Conservation (phyloP, 306 rosid species). For the Cyclanthera cordifolia region DNA sequence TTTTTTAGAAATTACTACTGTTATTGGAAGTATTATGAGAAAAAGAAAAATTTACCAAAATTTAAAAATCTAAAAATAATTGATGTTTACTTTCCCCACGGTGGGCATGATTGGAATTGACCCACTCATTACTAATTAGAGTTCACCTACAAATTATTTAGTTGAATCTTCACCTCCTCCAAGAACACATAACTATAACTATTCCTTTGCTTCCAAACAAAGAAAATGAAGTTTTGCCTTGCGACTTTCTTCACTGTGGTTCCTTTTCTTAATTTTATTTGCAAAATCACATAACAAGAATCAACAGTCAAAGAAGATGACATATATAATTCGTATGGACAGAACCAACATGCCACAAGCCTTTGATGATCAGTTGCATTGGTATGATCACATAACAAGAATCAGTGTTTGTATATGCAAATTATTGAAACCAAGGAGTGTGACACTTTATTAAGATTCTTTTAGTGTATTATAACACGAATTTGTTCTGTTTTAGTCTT, state of each 20-base stretch:
- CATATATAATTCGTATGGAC: slow-evolving; percentile 83
- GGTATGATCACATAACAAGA: too few relatives aligned
- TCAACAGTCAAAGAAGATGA: slow-evolving; percentile 23
- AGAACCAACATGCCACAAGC: slow-evolving; percentile 52
- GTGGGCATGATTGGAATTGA: slow-evolving; percentile 12
- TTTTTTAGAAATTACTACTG: too few relatives aligned
- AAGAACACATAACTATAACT: not conserved
- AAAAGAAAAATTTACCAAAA: not conserved
- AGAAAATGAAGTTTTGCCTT: slow-evolving; percentile 30
- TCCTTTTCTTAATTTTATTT: slow-evolving; percentile 19
- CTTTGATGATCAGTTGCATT: slow-evolving; percentile 41
- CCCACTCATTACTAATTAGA: not conserved
- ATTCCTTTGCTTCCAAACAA: not conserved
- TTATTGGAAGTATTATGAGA: not conserved
- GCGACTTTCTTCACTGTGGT: slow-evolving; percentile 18
- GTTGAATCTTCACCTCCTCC: not conserved
- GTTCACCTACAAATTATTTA: slow-evolving; percentile 2
- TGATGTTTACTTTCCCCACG: slow-evolving; percentile 7
- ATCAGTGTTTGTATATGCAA: too few relatives aligned
- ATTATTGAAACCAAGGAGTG: too few relatives aligned
- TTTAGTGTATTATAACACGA: too few relatives aligned
- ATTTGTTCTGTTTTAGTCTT: too few relatives aligned
- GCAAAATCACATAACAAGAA: slow-evolving; percentile 9
- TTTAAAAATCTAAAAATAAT: not conserved
- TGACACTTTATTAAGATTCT: too few relatives aligned